These are phyloP conservation scores for Spergularia bocconei DNA, from an alignment of 148 eudicot species.

Conservation along the genomic window DNA sequence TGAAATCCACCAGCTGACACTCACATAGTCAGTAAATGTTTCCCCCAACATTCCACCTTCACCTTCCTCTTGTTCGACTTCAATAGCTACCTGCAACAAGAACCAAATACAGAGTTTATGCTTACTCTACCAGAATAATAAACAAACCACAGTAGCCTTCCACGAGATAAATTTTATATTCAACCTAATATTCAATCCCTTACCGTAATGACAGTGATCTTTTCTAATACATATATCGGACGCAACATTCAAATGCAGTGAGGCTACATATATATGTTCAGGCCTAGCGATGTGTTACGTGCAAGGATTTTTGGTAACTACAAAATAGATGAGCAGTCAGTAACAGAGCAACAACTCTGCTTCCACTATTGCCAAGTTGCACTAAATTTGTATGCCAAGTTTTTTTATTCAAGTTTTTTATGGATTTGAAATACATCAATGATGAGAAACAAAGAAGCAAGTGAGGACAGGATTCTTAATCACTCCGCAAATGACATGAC, in stretches of 20 bases:
- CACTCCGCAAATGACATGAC: no score
- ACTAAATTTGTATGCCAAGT: no score
- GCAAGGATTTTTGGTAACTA: not conserved
- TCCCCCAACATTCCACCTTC: conserved; percentile 86
- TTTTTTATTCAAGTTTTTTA: no score
- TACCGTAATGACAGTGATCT: not conserved
- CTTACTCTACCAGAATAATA: not conserved
- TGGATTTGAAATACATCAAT: no score
- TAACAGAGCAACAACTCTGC: not conserved
- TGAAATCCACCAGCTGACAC: conserved; percentile 12
- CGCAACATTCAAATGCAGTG: not conserved
- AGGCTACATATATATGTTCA: not conserved
- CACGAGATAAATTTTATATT: not conserved
- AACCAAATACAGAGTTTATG: not conserved
- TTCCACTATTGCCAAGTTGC: no score
- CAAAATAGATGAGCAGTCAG: not conserved
- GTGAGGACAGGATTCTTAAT: no score
- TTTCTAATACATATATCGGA: no score
- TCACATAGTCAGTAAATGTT: conserved; percentile 87
- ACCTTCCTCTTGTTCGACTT: conserved; percentile 93
- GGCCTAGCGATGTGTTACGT: not conserved
- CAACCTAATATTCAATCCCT: not conserved
- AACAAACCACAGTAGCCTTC: not conserved
- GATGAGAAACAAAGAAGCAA: no score
- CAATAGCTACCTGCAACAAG: conserved; percentile 73